Base-by-base conservation (phyloP, 2,329 filamentous ascomycete species). In the Fusarium sp. region DNA sequence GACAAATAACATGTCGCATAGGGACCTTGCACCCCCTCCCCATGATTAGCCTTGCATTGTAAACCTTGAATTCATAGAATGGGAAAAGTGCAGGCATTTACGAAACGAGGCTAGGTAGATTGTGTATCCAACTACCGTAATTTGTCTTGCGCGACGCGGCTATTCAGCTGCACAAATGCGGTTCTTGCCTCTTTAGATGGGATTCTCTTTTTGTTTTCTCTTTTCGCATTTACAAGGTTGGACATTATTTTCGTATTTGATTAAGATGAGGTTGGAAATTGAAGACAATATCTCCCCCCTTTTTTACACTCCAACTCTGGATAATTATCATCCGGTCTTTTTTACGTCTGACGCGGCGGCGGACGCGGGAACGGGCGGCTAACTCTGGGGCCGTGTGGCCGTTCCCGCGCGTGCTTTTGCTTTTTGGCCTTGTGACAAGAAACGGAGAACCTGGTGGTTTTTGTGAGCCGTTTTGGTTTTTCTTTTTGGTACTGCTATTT, bases 301-400 rank as follows among this genome's bases (percentile, higher is more conserved):
- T 57, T 37, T 31, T 22, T 35, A 18, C 29, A 16, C 52, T 27
- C 10, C 24, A 33, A 4, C n/a, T 35, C 41, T n/a, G 22, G 11
- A 24, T 27, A 4, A 29, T 16, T 14, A 29, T 54, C 35, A 18
- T 11, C 33, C 29, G 29, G 8, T 31, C 13, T 7, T 37, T 35
- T n/a, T 52, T 60, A 16, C 29, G 27, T 16, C 41, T 41, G 58
- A 33, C 45, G 61, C 60, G 52, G 37, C 27, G 61, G 56, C 68
- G 71, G 57, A 27, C 65, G 69, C 64, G 43, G 33, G 64, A 74
- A 57, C 64, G 64, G 68, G 61, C 73, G 70, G 73, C 27, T 75
- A 75, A 75, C 65, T 73, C 69, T 75, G 72, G 72, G 73, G 72
- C 72, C 33, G 63, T 56, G 24, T 48, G 41, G 45, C 45, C 41